Evolutionary conservation across 2,329 filamentous ascomycete genomes (phyloP), one percentile per base, ranked within the genome.

Genomic region (Fusarium dimerum): DNA sequence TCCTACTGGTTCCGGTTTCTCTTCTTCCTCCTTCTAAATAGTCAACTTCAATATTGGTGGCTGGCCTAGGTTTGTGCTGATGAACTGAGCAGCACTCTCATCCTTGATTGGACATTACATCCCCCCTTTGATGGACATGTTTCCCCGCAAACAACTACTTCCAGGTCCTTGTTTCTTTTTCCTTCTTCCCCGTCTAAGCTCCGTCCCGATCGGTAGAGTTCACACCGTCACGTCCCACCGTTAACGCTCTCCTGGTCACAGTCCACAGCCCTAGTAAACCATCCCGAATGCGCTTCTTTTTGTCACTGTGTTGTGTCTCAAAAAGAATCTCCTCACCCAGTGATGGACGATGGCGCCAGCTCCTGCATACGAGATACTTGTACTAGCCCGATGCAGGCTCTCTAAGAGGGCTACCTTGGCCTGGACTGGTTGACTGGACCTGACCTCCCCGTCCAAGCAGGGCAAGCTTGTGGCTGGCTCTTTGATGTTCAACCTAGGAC

Each of bases 181-280:
- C 43, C 29, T 38, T 48, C 44, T 41, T 46, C 54, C 57, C 30
- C 20, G 20, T 26, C 20, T 26, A 60, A 60, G 57, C 47, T 63
- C 63, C 64, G 64, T 66, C 64, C 56, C 60, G 60, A 65, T 66
- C 57, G 41, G 42, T 53, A 57, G 47, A 66, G 54, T 63, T 66
- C 63, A 66, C 64, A 66, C 64, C 59, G 64, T 66, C 59, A 53
- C 40, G 40, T 50, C 46, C 61, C 55, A 54, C 53, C 45, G 40
- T 45, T 40, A 15, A 29, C 17, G 16, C 11, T 8, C 51, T 43
- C 51, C 48, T 52, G 44, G 52, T 44, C 58, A 51, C 48, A 42
- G 18, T 45, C 59, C 55, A 50, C 52, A 40, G 36, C 54, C 40
- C 57, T 34, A 34, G 18, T 38, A 47, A 20, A 15, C 40, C 42